phyloP scores from a whole-genome alignment of 1,284 basidiomycete species.

The Sanguinoderma infundibulare region DNA sequence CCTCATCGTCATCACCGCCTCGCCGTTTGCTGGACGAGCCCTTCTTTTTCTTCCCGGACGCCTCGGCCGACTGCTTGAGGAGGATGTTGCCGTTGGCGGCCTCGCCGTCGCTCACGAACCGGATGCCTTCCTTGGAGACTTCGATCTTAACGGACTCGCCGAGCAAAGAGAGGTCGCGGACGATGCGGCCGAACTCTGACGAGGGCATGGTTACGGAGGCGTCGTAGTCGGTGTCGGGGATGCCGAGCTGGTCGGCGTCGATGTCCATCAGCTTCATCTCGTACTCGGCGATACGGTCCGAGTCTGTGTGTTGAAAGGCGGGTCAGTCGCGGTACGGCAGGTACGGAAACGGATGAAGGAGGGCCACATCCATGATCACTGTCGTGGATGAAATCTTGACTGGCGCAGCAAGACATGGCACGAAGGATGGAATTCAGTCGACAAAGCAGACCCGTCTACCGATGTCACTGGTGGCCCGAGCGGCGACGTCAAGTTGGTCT shows the following conservation, averaged over 20 bases:
- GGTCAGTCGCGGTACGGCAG: neutral
- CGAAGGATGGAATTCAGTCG: too few species aligned
- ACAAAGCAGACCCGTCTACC: too few species aligned
- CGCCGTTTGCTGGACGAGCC: conserved; percentile 28
- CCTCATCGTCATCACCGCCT: conserved; percentile 50
- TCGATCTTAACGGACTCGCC: conserved; percentile 97
- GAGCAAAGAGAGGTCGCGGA: conserved; percentile 88
- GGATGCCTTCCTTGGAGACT: conserved; percentile 94
- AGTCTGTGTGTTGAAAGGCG: conserved; percentile 54
- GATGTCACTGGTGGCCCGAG: too few species aligned
- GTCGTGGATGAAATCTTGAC: too few species aligned
- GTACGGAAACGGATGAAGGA: neutral
- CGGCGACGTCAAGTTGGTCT: too few species aligned
- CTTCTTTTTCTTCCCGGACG: conserved; percentile 40
- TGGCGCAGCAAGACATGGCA: too few species aligned
- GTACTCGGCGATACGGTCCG: conserved; percentile 96
- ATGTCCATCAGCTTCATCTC: conserved; percentile 99
- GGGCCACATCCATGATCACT: too few species aligned
- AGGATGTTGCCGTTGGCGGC: conserved; percentile 91
- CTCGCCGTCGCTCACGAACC: conserved; percentile 95
- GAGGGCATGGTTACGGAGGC: conserved; percentile 91
- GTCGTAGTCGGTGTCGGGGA: conserved; percentile 99
- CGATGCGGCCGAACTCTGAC: conserved; percentile 90
- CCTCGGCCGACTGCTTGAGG: conserved; percentile 69
- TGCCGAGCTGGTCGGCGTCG: conserved; percentile 93